A percentile compares a stretch with the other conserved stretches of the same genome.
These are phyloP conservation scores for Crotalaria pallida DNA, from an alignment of 306 rosid genomes.

Conservation along the genomic window DNA sequence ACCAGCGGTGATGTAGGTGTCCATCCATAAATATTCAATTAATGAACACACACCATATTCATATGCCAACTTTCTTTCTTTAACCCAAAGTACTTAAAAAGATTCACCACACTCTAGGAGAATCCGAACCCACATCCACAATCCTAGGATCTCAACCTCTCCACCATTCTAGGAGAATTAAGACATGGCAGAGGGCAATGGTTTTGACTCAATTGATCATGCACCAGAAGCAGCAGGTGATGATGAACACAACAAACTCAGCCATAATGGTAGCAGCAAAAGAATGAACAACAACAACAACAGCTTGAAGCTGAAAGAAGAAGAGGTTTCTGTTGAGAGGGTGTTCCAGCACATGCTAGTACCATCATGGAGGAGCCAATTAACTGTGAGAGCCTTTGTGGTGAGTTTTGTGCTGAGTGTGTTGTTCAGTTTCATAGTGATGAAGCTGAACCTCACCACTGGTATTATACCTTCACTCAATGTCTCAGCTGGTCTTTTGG, in stretches of 20 bases:
- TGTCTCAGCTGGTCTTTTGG: constrained; percentile 52
- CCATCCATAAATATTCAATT: neutral
- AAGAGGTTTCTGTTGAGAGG: constrained; percentile 38
- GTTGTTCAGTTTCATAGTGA: constrained; percentile 45
- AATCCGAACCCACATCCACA: constrained; percentile 13
- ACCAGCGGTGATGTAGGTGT: neutral
- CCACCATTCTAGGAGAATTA: neutral
- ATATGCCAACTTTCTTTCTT: neutral
- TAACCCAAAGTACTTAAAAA: neutral
- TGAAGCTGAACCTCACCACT: constrained; percentile 54
- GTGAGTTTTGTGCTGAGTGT: constrained; percentile 42
- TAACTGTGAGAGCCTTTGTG: constrained; percentile 45
- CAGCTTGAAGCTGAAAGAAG: neutral
- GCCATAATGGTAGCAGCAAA: neutral
- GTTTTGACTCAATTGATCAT: neutral
- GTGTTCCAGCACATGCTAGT: constrained; percentile 36
- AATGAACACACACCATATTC: neutral
- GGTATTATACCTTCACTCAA: constrained; percentile 57
- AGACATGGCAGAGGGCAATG: constrained; percentile 28
- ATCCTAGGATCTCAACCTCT: neutral
- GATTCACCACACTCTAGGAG: constrained; percentile 4
- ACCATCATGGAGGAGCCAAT: constrained; percentile 49
- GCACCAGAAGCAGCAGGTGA: constrained; percentile 1
- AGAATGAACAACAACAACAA: neutral
- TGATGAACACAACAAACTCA: neutral